Conservation (phyloP, 192 early-diverging fungal genomes). For the Coemansia sp. region DNA sequence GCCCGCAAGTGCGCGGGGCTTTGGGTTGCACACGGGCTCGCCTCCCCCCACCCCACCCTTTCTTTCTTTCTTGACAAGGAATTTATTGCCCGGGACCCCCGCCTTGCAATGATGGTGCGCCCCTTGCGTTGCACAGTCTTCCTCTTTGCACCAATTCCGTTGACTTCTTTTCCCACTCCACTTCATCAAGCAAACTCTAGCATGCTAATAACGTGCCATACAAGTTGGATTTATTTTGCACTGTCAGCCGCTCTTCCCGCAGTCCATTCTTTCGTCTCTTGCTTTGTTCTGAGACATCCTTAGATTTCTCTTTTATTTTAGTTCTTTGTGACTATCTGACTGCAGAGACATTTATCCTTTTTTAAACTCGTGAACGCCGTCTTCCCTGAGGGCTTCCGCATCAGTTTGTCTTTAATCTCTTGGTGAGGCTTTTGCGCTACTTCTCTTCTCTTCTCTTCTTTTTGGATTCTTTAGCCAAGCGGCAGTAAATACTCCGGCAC, state of each 20-base stretch:
- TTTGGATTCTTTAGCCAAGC: background rate
- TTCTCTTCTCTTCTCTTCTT: background rate
- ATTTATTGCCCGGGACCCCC: background rate
- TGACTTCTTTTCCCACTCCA: slow-evolving; percentile 1
- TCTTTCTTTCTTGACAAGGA: background rate
- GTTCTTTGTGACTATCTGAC: background rate
- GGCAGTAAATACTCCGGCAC: background rate
- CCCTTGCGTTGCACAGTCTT: background rate
- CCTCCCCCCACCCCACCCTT: background rate
- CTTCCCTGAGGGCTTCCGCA: background rate
- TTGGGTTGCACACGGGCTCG: background rate
- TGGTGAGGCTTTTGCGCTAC: background rate
- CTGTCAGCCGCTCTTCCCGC: background rate
- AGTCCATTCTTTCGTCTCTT: slow-evolving; percentile 1
- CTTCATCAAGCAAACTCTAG: background rate
- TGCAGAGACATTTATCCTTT: slow-evolving; percentile 2
- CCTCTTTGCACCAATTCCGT: slow-evolving; percentile 4
- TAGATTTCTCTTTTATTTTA: slow-evolving; percentile 1
- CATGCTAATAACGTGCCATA: background rate
- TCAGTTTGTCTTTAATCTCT: background rate
- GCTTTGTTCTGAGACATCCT: slow-evolving; percentile 4
- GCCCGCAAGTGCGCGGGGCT: background rate
- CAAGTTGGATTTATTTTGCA: background rate
- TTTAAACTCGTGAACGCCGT: background rate
- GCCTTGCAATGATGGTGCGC: background rate